Conservation (phyloP, 176 grass and related monocot genomes). For the Chloris gayana region DNA sequence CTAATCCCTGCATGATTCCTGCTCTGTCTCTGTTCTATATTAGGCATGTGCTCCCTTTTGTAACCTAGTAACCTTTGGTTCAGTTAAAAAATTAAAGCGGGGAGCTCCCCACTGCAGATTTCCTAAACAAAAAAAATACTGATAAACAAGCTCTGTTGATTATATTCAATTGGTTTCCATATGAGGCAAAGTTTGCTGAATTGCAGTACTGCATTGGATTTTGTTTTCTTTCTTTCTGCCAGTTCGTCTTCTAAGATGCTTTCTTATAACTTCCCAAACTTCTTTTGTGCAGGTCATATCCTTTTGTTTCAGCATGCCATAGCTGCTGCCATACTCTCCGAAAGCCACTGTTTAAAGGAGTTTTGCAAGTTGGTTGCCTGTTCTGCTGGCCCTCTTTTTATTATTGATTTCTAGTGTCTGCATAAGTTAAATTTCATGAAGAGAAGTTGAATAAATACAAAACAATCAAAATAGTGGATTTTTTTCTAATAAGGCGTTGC, state of each 20-base stretch:
- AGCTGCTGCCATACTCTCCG: not conserved
- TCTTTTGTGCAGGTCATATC: conserved; percentile 85
- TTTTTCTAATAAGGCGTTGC: not conserved
- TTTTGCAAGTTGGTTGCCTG: not conserved
- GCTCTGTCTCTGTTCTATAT: too few species aligned
- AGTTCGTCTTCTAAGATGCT: not conserved
- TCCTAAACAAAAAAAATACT: too few species aligned
- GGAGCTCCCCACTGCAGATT: too few species aligned
- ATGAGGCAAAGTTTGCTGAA: not conserved
- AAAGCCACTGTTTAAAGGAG: not conserved
- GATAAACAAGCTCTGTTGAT: not conserved
- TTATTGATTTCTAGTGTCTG: not conserved
- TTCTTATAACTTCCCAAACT: not conserved
- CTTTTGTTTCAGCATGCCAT: conserved; percentile 46
- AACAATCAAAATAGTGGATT: not conserved
- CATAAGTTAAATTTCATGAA: not conserved
- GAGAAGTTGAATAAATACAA: not conserved
- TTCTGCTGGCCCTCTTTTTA: not conserved
- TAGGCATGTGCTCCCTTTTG: too few species aligned
- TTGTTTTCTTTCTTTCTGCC: not conserved
- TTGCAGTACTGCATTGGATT: not conserved
- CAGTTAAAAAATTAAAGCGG: too few species aligned
- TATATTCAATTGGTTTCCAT: not conserved
- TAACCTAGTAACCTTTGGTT: too few species aligned
- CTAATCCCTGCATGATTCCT: not conserved